A percentile compares a stretch with the other conserved stretches of the same genome.
phyloP scores from a whole-genome alignment of 164 flowering plant genomes.

The Aristolochia contorta region DNA sequence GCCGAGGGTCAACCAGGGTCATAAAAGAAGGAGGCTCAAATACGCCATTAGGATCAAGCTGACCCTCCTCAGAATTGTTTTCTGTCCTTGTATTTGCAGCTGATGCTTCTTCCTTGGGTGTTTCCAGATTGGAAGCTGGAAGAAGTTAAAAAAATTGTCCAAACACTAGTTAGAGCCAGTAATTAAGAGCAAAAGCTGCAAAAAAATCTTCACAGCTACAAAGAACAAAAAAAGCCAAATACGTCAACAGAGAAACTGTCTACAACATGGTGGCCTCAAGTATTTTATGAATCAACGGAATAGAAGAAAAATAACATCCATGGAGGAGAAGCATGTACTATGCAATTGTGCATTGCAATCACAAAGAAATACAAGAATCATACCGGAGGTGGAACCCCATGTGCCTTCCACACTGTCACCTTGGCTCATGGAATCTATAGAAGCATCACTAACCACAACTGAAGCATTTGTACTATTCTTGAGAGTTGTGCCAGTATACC shows the following conservation, averaged over 20 bases:
- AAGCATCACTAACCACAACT: slow-evolving; percentile 17
- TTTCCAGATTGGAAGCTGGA: slow-evolving; percentile 7
- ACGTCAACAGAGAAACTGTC: no score
- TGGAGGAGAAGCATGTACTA: not conserved
- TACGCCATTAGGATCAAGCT: slow-evolving; percentile 22
- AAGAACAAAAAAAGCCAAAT: no score
- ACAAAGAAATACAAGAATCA: not conserved
- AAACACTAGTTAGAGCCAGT: no score
- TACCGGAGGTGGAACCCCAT: slow-evolving; percentile 88
- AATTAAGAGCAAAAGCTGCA: no score
- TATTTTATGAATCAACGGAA: no score
- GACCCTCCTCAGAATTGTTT: slow-evolving; percentile 6
- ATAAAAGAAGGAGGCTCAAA: slow-evolving; percentile 59
- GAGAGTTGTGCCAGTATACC: slow-evolving; percentile 13
- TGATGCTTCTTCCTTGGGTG: slow-evolving; percentile 11
- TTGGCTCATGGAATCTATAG: slow-evolving; percentile 42
- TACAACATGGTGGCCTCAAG: no score
- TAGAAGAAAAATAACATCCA: not conserved
- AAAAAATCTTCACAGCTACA: no score
- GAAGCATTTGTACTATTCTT: slow-evolving; percentile 22
- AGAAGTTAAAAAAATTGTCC: not conserved
- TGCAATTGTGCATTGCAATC: not conserved
- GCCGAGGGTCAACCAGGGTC: slow-evolving; percentile 44
- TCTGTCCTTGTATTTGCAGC: slow-evolving; percentile 6
- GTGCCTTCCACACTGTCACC: slow-evolving; percentile 56